Base-by-base conservation (phyloP, 2,329 filamentous ascomycete genomes). In the Xylaria multiplex region DNA sequence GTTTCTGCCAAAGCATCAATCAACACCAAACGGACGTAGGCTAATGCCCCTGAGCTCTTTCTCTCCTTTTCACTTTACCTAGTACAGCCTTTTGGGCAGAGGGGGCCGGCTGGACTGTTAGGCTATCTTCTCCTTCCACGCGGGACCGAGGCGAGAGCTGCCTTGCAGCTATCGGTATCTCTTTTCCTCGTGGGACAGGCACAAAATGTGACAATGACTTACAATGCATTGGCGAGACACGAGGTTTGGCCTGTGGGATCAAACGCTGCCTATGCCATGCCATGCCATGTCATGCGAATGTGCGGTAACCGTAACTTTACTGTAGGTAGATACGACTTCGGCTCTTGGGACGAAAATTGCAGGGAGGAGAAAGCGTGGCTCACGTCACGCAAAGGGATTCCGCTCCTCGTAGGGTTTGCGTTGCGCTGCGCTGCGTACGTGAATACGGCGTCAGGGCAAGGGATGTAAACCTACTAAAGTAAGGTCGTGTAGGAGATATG, bases 181-280 rank as follows among this genome's bases (percentile, higher is more conserved):
- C 6, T 40, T 35, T 59, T 57, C 62, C 65, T 62, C 61, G 67
- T 70, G 67, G 59, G 50, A 71, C 54, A 22, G 62, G 52, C 50
- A 56, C 30, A 22, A 59, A 55, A 58, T 59, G 54, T 27, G 42
- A 62, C 55, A 55, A 52, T 42, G 58, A 43, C 37, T 50, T 57
- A 37, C 62, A 65, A 43, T 66, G 60, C 64, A 65, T 64, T 68
- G 54, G 64, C 57, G 59, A 68, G 66, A 71, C 71, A 64, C 57
- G 57, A 60, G 63, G 65, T 62, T 68, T 69, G 65, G 70, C 66
- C 69, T 68, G 65, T 71, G 68, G 62, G 67, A 72, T 73, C 69
- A 72, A 74, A 73, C 69, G 67, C 62, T 42, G 68, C 69, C 53
- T 43, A 64, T 66, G 59, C 65, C 3, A 62, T 62, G 59, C 48